Base-by-base conservation (phyloP, 495 filamentous ascomycete species). In the Darksidea phi region DNA sequence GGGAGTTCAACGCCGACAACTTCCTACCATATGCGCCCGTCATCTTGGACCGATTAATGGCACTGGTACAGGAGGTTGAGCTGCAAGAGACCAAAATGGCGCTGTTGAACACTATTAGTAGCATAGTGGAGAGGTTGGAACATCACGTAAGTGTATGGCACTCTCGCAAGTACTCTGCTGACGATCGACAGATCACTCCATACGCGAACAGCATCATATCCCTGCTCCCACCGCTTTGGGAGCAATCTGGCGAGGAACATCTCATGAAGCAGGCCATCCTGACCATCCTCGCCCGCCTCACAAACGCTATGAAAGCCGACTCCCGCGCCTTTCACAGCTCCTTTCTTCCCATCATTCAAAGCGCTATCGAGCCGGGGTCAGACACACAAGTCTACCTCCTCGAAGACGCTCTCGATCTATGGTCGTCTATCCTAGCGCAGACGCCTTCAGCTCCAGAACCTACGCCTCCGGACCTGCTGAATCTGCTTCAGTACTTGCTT, bases 191-290 rank as follows among this genome's bases (percentile, higher is more conserved):
- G 81, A 82, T 88, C 59, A 75, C 79, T 2, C 85, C 83, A 7
- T 95, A 89, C 67, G 88, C 91, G 1, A 87, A 95, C 59, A 79
- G 83, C 48, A 88, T 98, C 21, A 84, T 98, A 59, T 75, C 81
- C 3, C 79, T 90, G 20, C 78, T 97, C n/a, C 90, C 91, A 1
- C 79, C 82, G 0, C 77, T 97, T 11, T 98, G 94, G 94, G 86
- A 89, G 55, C 82, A 84, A 20, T 86, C 87, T 6, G 89, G 86
- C 10, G 85, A 87, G 42, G 86, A 94, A 70, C 86, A 92, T 73
- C 78, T 92, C 48, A 87, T 97, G 82, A 97, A 97, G 74, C 90
- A 96, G 73, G 84, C 88, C 0, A 89, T 97, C 45, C 79, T 97
- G n/a, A 86, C 84, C 3, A 84, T 96, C 34, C 81, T 96, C 21